phyloP scores from a whole-genome alignment of 352 stramenopile genomes.

The Phytopythium chamaehyphon region DNA sequence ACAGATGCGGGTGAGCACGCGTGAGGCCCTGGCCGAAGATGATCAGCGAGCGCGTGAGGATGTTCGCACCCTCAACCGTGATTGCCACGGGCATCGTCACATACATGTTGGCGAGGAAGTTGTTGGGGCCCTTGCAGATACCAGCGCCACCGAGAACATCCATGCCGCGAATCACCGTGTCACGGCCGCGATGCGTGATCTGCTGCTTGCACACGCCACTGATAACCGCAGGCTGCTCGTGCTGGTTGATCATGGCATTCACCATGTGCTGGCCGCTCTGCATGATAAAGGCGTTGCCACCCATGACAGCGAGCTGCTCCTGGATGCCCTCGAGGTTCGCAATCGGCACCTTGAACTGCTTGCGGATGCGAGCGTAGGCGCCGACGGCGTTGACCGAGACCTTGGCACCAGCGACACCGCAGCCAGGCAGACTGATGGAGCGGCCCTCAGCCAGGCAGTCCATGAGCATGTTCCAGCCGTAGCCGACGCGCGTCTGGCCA shows the following conservation, averaged over 20 bases:
- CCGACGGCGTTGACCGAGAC: slow-evolving; percentile 91
- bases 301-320: slow-evolving; percentile 94
- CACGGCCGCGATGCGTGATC: slow-evolving; percentile 94
- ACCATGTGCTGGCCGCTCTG: slow-evolving; percentile 96
- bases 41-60: slow-evolving; percentile 96
- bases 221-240: slow-evolving; percentile 98
- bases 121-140: slow-evolving; percentile 97
- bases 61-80: slow-evolving; percentile 98
- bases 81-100: slow-evolving; percentile 96
- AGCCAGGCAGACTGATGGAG: slow-evolving; percentile 95
- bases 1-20: slow-evolving; percentile 96
- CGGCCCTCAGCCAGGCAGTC: slow-evolving; percentile 97
- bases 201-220: slow-evolving; percentile 99
- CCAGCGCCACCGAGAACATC: slow-evolving; percentile 95
- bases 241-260: slow-evolving; percentile 98
- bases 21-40: slow-evolving; percentile 98
- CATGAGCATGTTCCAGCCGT: slow-evolving; percentile 99
- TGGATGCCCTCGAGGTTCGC: slow-evolving; percentile 98
- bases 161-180: slow-evolving; percentile 96
- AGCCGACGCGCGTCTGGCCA: slow-evolving; percentile 94
- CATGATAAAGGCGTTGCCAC: slow-evolving; percentile 92
- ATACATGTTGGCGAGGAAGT: slow-evolving; percentile 96
- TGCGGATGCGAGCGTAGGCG: slow-evolving; percentile 94
- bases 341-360: slow-evolving; percentile 99
- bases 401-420: slow-evolving; percentile 90